Percentiles rank a stretch among this genome's conserved stretches.
phyloP scores from a whole-genome alignment of 2,329 filamentous ascomycete genomes.

The Albophoma yamanashiensis region DNA sequence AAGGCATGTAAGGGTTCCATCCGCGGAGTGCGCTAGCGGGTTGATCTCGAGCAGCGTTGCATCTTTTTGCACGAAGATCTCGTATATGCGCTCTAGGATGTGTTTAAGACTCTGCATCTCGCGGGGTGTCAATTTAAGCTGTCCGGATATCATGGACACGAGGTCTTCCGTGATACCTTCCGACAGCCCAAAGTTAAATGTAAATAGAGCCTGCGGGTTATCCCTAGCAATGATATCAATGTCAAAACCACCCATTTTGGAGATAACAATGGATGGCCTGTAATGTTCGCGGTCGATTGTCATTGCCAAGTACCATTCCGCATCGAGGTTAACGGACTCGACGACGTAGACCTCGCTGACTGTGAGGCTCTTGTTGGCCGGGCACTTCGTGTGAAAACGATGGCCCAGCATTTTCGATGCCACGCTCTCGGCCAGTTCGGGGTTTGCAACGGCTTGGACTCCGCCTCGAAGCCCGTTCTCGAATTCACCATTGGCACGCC shows the following conservation, averaged over 20 bases:
- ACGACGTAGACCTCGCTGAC: constrained; percentile 25
- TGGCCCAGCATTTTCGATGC: constrained; percentile 11
- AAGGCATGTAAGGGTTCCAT: constrained; percentile 18
- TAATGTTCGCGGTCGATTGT: constrained; percentile 30
- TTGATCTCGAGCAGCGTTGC: constrained; percentile 34
- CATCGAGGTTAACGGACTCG: constrained; percentile 15
- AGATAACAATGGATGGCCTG: constrained; percentile 25
- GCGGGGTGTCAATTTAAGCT: neutral
- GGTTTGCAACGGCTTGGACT: constrained; percentile 4
- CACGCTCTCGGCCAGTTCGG: constrained; percentile 7
- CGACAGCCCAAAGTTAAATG: constrained; percentile 14
- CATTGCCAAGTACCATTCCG: constrained; percentile 29
- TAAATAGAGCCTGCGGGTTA: neutral
- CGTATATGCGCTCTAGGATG: constrained; percentile 13
- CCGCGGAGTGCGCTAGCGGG: constrained; percentile 17
- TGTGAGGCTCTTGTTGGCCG: neutral
- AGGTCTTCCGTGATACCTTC: constrained; percentile 15
- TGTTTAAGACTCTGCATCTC: constrained; percentile 7
- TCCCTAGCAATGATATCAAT: constrained; percentile 10
- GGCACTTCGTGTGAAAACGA: neutral
- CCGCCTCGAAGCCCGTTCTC: constrained; percentile 5
- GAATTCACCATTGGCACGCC: constrained; percentile 3
- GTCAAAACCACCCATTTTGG: constrained; percentile 9
- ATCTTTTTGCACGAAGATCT: constrained; percentile 34
- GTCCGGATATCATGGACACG: constrained; percentile 5